These are phyloP conservation scores for Yamadazyma oceani DNA, from an alignment of 1,139 yeast genomes.

Conservation along the genomic window DNA sequence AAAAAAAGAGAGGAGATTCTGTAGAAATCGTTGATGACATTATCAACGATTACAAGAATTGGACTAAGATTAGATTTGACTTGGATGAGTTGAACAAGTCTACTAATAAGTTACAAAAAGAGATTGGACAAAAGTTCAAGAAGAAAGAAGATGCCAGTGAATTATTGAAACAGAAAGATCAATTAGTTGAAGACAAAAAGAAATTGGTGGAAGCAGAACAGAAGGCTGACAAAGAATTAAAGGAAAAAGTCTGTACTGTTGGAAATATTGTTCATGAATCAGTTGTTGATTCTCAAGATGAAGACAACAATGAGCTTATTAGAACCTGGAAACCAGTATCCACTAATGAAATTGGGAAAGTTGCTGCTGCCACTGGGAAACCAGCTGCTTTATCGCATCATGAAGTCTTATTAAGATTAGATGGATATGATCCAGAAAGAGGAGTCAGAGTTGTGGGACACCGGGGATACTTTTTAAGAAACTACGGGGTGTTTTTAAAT, in stretches of 20 bases:
- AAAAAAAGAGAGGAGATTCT: conserved; percentile 89
- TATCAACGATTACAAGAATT: conserved; percentile 82
- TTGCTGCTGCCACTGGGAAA: conserved; percentile 72
- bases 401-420: conserved; percentile 88
- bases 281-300: conserved; percentile 85
- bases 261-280: conserved; percentile 94
- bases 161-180: conserved; percentile 77
- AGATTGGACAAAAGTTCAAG: conserved; percentile 87
- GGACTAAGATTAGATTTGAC: conserved; percentile 92
- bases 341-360: conserved; percentile 53
- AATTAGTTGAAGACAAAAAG: conserved; percentile 68
- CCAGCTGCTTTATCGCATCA: conserved; percentile 90
- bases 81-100: conserved; percentile 87
- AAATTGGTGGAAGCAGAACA: conserved; percentile 66
- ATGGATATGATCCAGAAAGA: conserved; percentile 98
- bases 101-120: conserved; percentile 86
- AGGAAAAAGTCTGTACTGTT: conserved; percentile 78
- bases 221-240: conserved; percentile 73
- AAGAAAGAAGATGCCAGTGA: conserved; percentile 93
- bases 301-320: conserved; percentile 85
- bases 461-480: conserved; percentile 95
- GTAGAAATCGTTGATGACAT: conserved; percentile 96
- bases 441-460: conserved; percentile 98
- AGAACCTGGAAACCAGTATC: conserved; percentile 81
- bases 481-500: conserved; percentile 93